Evolutionary conservation across 768 basidiomycete species (phyloP), one percentile per base, ranked within the genome.

Genomic region (Podaxis sp.): DNA sequence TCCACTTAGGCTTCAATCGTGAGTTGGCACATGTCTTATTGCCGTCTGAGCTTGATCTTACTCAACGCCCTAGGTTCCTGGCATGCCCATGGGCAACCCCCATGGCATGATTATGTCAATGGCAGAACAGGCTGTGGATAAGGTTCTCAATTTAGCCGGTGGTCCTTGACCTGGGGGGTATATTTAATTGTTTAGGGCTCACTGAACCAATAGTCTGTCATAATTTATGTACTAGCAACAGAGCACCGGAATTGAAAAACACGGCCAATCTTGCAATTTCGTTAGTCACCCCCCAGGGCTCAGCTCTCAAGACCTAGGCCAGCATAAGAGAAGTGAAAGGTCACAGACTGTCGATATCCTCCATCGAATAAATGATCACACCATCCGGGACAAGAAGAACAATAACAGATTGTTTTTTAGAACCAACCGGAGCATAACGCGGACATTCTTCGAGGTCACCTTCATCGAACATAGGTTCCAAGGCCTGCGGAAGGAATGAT

Each of bases 1-100:
- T n/a, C 42, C 42, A 16, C 42, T 44, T n/a, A 44, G 55, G 59
- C 59, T 21, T 59, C 59, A 38, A 52, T 59, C 28, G 59, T 59
- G 32, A 46, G 56, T 21, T 14, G 25, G 27, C 28, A 16, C 5
- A 25, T 40, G 16, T 13, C n/a, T 32, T n/a, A 18, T 32, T 25
- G 25, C 28, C 5, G 21, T 13, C 14, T 14, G 7, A 28, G 37
- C 25, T 5, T 52, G 9, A 9, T 46, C 42, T 7, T 13, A 47
- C 10, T 27, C 42, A 25, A 11, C 10, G 4, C 16, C 32, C n/a
- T 23, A 59, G 59, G 27, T 59, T 5, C 50, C 59, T 32, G 59
- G 59, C n/a, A 23, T 53, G 51, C 40, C 51, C 14, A 59, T 53
- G 59, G 50, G 50, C 16, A 59, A 59, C n/a, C 59, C 59, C 1